Conservation (phyloP, 768 basidiomycete species). For the Gyrodon lividus region DNA sequence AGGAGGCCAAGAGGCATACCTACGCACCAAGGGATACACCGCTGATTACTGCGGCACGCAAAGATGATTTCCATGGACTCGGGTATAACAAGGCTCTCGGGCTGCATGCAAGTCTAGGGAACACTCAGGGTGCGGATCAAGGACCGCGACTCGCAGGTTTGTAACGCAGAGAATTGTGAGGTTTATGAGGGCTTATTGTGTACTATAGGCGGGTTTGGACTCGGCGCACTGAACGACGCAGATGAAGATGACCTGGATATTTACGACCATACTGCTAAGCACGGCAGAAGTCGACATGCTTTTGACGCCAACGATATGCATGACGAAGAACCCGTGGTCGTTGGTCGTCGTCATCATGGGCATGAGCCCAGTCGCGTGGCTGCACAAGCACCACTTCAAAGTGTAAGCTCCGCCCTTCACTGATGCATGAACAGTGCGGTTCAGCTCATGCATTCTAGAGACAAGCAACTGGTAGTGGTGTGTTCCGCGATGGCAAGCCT, state of each 20-base stretch:
- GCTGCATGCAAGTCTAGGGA: constrained; percentile 58
- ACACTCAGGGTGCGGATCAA: constrained; percentile 17
- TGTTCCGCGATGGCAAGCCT: constrained; percentile 73
- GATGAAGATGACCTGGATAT: constrained; percentile 91
- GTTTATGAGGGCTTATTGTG: neutral
- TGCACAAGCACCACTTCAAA: neutral
- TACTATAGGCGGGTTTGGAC: constrained; percentile 73
- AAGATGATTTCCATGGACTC: constrained; percentile 78
- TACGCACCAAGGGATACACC: constrained; percentile 84
- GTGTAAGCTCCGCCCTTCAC: constrained; percentile 8
- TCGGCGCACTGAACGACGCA: constrained; percentile 89
- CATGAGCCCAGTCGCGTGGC: constrained; percentile 9
- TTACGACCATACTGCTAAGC: constrained; percentile 52
- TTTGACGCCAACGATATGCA: constrained; percentile 66
- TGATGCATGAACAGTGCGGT: neutral
- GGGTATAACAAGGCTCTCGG: constrained; percentile 72
- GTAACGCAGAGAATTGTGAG: constrained; percentile 5
- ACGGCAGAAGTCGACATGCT: constrained; percentile 50
- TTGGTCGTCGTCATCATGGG: constrained; percentile 34
- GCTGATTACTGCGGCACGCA: constrained; percentile 58
- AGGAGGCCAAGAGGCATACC: constrained; percentile 82
- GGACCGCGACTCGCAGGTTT: constrained; percentile 62
- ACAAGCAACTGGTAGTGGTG: constrained; percentile 10
- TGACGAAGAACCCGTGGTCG: constrained; percentile 54
- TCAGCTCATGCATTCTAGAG: constrained; percentile 24